These are phyloP conservation scores for Colletotrichum zoysiae DNA, from an alignment of 2,329 filamentous ascomycete species.

Conservation along the genomic window DNA sequence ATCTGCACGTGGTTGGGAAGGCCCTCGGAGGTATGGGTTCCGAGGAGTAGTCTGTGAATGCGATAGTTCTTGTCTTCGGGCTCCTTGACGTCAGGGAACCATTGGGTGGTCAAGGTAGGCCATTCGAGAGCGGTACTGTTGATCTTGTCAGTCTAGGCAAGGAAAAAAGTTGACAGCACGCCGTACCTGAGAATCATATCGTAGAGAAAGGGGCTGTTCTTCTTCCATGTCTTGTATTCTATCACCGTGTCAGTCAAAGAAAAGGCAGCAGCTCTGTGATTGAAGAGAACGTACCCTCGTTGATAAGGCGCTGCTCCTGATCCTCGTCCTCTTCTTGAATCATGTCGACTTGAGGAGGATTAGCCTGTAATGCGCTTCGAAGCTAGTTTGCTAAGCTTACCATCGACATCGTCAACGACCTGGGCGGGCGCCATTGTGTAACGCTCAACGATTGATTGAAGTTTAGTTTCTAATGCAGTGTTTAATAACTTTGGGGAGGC, in stretches of 20 bases:
- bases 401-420: slow-evolving; percentile 63
- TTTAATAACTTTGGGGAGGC: neutral
- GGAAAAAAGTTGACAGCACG: slow-evolving; percentile 1
- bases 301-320: slow-evolving; percentile 88
- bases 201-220: slow-evolving; percentile 98
- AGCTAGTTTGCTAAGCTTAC: slow-evolving; percentile 48
- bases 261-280: neutral
- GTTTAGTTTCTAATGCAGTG: neutral
- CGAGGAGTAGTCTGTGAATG: slow-evolving; percentile 89
- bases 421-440: slow-evolving; percentile 61
- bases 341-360: slow-evolving; percentile 57
- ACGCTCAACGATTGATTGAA: neutral
- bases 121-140: slow-evolving; percentile 89
- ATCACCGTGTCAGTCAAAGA: slow-evolving; percentile 8
- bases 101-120: slow-evolving; percentile 97
- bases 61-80: slow-evolving; percentile 88
- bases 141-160: slow-evolving; percentile 16
- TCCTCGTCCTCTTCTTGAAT: slow-evolving; percentile 78
- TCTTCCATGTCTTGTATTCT: slow-evolving; percentile 99
- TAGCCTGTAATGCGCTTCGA: slow-evolving; percentile 31
- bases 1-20: slow-evolving; percentile 94
- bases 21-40: slow-evolving; percentile 91
- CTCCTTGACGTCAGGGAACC: slow-evolving; percentile 95
- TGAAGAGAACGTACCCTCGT: slow-evolving; percentile 74
- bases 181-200: slow-evolving; percentile 91